Evolutionary conservation across 1,139 yeast species (phyloP), one percentile per base, ranked within the genome.

Genomic region (Pichia sp.): DNA sequence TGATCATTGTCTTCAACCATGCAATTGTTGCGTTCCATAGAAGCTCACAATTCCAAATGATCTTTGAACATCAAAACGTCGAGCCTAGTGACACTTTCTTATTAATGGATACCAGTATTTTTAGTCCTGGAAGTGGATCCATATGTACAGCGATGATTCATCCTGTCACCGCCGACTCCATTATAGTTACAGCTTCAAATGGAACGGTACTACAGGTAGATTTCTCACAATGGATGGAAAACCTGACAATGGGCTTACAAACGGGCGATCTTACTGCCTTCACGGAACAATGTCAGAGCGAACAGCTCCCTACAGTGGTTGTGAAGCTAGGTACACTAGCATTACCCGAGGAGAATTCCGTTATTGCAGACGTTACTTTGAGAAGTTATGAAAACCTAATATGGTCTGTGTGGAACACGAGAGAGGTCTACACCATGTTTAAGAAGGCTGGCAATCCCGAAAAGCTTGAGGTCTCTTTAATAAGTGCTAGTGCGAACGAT

Each of bases 201-300:
- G 40, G 37, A 4, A 40, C 49, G 20, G 22, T 56, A 6, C 26
- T 53, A 6, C 48, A 42, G 17, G 30, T 57, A 21, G 60, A 56
- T 38, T 54, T 50, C 29, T 37, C 50, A 1, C 25, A 37, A 26
- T 58, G 61, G 62, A 45, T 49, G 32, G 25, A 36, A 10, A 25
- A 34, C 3, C 38, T 56, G 16, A 29, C 35, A 5, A 18, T 28
- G 2, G 43, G 52, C 5, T 32, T 50, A 6, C 28, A 29, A 14
- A 33, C 41, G 5, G 49, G 46, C n/a, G 45, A 49, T 32, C 28
- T 48, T 10, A 27, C 35, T 1, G 38, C 29, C 7, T 43, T 53
- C 18, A 27, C 15, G 7, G 21, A 37, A 6, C 18, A 49, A 13
- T 37, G 47, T 17, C 29, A 33, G 13, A 18, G 15, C 11, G 38